Percentiles rank a stretch among this genome's conserved stretches.
These are phyloP conservation scores for Colletotrichum abscissum DNA, from an alignment of 2,329 filamentous ascomycete genomes.

Conservation along the genomic window DNA sequence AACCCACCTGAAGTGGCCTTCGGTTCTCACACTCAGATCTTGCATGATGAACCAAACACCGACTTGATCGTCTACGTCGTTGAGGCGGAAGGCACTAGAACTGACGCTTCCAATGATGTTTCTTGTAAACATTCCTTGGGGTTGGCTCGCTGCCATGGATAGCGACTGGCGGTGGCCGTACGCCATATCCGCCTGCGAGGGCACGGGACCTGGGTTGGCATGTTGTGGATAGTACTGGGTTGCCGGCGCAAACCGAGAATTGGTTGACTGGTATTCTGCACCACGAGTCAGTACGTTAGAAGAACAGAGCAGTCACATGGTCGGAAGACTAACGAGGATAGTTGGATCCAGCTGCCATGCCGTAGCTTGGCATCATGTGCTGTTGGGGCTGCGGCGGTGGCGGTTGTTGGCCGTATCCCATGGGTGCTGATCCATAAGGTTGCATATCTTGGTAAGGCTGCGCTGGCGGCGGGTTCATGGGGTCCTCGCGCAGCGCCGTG, in stretches of 20 bases:
- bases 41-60: constrained; percentile 98
- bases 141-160: constrained; percentile 58
- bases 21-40: constrained; percentile 92
- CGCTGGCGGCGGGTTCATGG: not conserved
- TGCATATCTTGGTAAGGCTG: constrained; percentile 31
- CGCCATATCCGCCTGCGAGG: constrained; percentile 41
- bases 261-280: constrained; percentile 34
- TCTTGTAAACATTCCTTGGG: constrained; percentile 89
- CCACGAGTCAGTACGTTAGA: not conserved
- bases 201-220: constrained; percentile 42
- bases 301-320: too few relatives aligned
- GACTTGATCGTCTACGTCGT: constrained; percentile 81
- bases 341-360: constrained; percentile 34
- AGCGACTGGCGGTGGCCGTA: constrained; percentile 44
- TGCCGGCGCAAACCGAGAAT: constrained; percentile 48
- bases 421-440: constrained; percentile 16
- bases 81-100: constrained; percentile 87
- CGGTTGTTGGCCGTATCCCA: constrained; percentile 27
- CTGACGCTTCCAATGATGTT: constrained; percentile 94
- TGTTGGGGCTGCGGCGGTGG: constrained; percentile 7
- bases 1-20: constrained; percentile 87
- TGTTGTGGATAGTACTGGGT: constrained; percentile 51
- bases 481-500: constrained; percentile 49
- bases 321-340: constrained; percentile 22
- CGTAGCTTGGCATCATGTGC: constrained; percentile 21